Evolutionary conservation across 192 early-diverging fungal species (phyloP).

Genomic region (Gryganskiella cystojenkinii): DNA sequence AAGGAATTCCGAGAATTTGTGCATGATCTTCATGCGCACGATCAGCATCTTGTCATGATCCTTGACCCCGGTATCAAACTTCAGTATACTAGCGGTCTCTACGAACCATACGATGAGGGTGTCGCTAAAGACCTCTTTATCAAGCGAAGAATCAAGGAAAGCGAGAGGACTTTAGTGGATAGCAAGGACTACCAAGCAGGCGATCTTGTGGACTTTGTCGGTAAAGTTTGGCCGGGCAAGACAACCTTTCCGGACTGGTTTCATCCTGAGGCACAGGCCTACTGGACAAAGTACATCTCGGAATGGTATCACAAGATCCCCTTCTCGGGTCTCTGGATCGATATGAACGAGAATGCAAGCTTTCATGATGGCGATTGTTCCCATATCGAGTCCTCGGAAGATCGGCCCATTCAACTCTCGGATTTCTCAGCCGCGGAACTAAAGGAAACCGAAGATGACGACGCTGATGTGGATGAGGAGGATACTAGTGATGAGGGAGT

Average conservation of each 20-base stretch:
- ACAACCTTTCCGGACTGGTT: conserved; percentile 74
- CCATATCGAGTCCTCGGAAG: conserved; percentile 25
- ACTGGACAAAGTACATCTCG: conserved; percentile 61
- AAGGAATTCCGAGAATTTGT: conserved; percentile 58
- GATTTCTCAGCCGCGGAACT: conserved; percentile 16
- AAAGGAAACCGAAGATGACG: not conserved
- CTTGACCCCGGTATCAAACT: conserved; percentile 69
- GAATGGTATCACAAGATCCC: conserved; percentile 25
- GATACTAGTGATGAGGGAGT: not conserved
- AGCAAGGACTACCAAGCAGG: conserved; percentile 8
- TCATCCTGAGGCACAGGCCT: conserved; percentile 54
- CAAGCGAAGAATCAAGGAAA: conserved; percentile 44
- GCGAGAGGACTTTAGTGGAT: conserved; percentile 6
- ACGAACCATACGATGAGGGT: conserved; percentile 64
- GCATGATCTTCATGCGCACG: conserved; percentile 56
- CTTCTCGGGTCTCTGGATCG: conserved; percentile 73
- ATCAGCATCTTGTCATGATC: conserved; percentile 69
- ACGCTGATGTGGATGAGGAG: too few species aligned
- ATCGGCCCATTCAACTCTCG: conserved; percentile 14
- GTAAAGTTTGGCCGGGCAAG: conserved; percentile 70
- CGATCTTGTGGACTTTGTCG: conserved; percentile 52
- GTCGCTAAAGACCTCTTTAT: conserved; percentile 62
- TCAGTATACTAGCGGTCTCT: conserved; percentile 47
- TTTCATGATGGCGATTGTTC: conserved; percentile 38
- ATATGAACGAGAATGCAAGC: conserved; percentile 69